Conservation (phyloP, 106 monocot species). For the Ottelia alismoides region DNA sequence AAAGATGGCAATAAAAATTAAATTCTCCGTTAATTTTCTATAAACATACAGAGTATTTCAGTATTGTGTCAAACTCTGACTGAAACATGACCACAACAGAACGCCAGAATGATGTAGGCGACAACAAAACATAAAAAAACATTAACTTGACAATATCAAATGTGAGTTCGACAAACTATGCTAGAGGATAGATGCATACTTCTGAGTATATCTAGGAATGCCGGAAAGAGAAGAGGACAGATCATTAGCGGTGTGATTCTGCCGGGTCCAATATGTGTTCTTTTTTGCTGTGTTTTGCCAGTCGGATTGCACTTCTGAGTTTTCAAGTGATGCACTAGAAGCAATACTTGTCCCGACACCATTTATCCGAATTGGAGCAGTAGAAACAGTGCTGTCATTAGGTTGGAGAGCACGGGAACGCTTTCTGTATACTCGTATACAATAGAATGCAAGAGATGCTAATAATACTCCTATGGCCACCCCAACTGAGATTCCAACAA, state of each 20-base stretch:
- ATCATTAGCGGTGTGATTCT: slow-evolving; percentile 23
- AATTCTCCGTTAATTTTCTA: too few relatives aligned
- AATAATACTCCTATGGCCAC: slow-evolving; percentile 45
- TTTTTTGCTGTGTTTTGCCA: slow-evolving; percentile 5
- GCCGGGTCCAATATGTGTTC: slow-evolving; percentile 16
- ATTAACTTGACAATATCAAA: background rate
- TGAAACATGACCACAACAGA: too few relatives aligned
- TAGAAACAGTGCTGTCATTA: slow-evolving; percentile 17
- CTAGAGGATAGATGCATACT: slow-evolving; percentile 26
- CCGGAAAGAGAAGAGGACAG: slow-evolving; percentile 39
- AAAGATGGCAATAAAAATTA: too few relatives aligned
- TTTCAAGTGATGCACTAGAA: slow-evolving; percentile 51
- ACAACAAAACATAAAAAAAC: too few relatives aligned
- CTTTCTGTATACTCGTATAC: slow-evolving; percentile 36
- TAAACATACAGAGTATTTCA: too few relatives aligned
- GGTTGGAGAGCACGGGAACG: slow-evolving; percentile 11
- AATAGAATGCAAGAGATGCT: slow-evolving; percentile 36
- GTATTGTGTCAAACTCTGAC: too few relatives aligned
- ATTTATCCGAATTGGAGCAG: slow-evolving; percentile 52
- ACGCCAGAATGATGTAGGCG: too few relatives aligned
- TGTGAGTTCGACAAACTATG: background rate
- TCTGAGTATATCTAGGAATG: slow-evolving; percentile 72
- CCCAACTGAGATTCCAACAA: slow-evolving; percentile 61
- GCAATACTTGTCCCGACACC: slow-evolving; percentile 34
- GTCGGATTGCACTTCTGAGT: slow-evolving; percentile 18